Conservation (phyloP, 148 eudicot genomes). For the Mesembryanthemum crystallinum region DNA sequence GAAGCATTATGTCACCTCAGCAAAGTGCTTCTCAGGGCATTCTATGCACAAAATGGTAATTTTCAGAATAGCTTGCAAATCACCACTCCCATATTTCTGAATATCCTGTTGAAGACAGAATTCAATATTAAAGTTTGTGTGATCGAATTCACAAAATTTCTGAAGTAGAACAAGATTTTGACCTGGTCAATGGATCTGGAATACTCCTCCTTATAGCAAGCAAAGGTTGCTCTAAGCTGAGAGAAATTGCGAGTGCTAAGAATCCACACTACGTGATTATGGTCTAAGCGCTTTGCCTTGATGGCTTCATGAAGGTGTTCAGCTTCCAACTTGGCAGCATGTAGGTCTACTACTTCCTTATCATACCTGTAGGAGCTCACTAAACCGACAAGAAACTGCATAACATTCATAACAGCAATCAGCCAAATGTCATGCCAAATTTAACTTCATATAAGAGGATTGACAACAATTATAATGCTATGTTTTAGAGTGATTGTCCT, state of each 20-base stretch:
- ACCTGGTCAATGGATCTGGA: conserved; percentile 60
- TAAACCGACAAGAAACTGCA: conserved; percentile 61
- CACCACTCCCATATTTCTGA: conserved; percentile 44
- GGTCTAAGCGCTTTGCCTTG: conserved; percentile 48
- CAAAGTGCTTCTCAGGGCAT: conserved; percentile 76
- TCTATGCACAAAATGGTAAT: conserved; percentile 58
- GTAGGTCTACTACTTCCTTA: conserved; percentile 49
- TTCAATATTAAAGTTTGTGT: neutral
- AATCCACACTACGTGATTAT: conserved; percentile 52
- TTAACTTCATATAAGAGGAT: neutral
- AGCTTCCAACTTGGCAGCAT: conserved; percentile 60
- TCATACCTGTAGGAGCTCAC: conserved; percentile 79
- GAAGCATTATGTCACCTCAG: conserved; percentile 47
- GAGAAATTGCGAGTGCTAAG: conserved; percentile 57
- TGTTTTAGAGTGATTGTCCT: too few relatives aligned
- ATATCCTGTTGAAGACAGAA: conserved; percentile 49
- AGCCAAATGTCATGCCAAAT: neutral
- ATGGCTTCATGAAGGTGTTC: conserved; percentile 47
- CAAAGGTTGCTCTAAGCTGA: conserved; percentile 74
- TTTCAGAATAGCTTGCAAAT: conserved; percentile 44
- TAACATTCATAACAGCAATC: neutral
- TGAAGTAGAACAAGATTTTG: neutral
- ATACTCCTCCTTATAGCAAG: conserved; percentile 46
- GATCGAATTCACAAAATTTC: neutral
- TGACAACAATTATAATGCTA: too few relatives aligned